A percentile compares a stretch with the other conserved stretches of the same genome.
Evolutionary conservation across 2,329 filamentous ascomycete genomes (phyloP).

Genomic region (Allantophomopsis cytisporea): DNA sequence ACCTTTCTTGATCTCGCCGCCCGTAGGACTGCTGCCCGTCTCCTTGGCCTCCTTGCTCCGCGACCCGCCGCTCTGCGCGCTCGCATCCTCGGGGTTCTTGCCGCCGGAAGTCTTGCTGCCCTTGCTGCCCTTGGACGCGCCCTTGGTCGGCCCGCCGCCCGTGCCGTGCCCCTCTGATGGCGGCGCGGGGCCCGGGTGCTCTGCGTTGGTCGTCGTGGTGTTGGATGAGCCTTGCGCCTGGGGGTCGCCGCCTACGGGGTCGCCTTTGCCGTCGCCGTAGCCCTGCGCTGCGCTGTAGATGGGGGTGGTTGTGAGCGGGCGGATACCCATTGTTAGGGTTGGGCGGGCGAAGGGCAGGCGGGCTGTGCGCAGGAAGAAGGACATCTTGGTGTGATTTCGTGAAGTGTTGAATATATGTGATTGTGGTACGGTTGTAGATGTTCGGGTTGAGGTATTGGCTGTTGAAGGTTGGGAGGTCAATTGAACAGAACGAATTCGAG

Average conservation of each 20-base stretch:
- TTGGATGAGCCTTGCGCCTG: slow-evolving; percentile 20
- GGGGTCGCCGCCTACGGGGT: slow-evolving; percentile 22
- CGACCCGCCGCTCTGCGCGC: slow-evolving; percentile 23
- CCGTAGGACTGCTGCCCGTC: slow-evolving; percentile 19
- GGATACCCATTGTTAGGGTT: slow-evolving; percentile 1
- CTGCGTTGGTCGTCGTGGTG: slow-evolving; percentile 18
- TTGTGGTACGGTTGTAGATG: no score
- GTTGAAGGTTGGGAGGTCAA: no score
- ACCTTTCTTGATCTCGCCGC: slow-evolving; percentile 3
- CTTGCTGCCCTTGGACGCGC: slow-evolving; percentile 12
- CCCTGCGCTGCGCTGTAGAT: slow-evolving; percentile 15
- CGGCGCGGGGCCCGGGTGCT: slow-evolving; percentile 28
- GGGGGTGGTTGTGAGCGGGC: slow-evolving; percentile 5
- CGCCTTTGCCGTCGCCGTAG: slow-evolving; percentile 26
- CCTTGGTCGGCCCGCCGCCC: slow-evolving; percentile 22
- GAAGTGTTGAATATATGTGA: no score
- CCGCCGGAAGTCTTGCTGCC: slow-evolving; percentile 3
- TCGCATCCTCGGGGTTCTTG: slow-evolving; percentile 16
- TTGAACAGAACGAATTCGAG: no score
- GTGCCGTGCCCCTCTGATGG: slow-evolving; percentile 25
- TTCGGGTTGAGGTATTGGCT: no score
- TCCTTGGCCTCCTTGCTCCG: slow-evolving; percentile 25
- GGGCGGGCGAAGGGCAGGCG: no score
- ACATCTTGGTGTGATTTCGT: no score
- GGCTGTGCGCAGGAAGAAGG: no score